Evolutionary conservation across 2,329 filamentous ascomycete genomes (phyloP).

Genomic region (Xylaria polymorpha): DNA sequence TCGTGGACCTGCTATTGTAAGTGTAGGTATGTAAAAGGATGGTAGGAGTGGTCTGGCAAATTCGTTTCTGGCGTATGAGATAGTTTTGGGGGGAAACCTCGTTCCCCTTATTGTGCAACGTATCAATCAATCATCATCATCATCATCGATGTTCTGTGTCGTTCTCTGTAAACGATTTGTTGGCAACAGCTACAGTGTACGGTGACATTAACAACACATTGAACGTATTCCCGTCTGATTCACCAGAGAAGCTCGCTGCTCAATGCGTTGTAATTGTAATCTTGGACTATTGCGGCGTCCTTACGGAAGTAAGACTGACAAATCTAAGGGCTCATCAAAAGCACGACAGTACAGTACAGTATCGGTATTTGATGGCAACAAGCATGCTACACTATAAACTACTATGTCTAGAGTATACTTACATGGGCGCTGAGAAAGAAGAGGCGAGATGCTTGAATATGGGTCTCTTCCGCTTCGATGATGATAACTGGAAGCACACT

Average conservation of each 20-base stretch:
- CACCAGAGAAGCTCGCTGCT: not conserved
- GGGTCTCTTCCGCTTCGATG: constrained; percentile 10
- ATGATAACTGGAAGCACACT: not conserved
- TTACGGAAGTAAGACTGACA: constrained; percentile 23
- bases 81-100: constrained; percentile 20
- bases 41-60: constrained; percentile 3
- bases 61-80: constrained; percentile 18
- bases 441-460: not conserved
- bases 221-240: constrained; percentile 23
- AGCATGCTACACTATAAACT: not conserved
- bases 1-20: constrained; percentile 1
- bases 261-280: constrained; percentile 12
- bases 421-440: not conserved
- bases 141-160: constrained; percentile 16
- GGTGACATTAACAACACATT: constrained; percentile 25
- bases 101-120: constrained; percentile 20
- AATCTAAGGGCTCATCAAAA: constrained; percentile 22
- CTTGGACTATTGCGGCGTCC: not conserved
- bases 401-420: not conserved
- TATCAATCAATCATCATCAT: constrained; percentile 29
- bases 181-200: constrained; percentile 19
- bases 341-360: too few species aligned
- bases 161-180: constrained; percentile 21
- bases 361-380: too few species aligned
- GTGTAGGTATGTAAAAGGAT: not conserved